Percentiles rank a stretch among this genome's conserved stretches.
phyloP scores from a whole-genome alignment of 768 basidiomycete genomes.

The Goffeauzyma gilvescens region DNA sequence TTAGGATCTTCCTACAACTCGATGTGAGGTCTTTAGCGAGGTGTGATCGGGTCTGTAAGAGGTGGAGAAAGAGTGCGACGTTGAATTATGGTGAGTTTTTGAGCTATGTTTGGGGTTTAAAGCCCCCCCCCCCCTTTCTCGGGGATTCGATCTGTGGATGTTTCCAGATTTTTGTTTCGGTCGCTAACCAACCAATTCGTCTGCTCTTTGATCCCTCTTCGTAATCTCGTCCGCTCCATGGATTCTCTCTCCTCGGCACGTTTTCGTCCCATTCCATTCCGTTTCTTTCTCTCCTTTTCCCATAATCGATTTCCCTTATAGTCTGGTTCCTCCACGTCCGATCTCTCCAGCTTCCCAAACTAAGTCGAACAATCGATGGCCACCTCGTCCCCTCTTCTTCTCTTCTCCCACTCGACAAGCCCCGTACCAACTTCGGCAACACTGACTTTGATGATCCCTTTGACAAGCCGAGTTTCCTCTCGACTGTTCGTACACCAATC shows the following conservation, averaged over 20 bases:
- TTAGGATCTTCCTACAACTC: conserved; percentile 52
- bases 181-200: too few relatives aligned
- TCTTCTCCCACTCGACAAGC: conserved; percentile 41
- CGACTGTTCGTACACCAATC: conserved; percentile 18
- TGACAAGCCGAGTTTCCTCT: conserved; percentile 25
- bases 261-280: background rate
- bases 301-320: conserved; percentile 27
- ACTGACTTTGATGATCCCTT: too few relatives aligned
- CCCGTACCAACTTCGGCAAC: too few relatives aligned
- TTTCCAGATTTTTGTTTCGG: too few relatives aligned
- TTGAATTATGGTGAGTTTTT: conserved; percentile 64
- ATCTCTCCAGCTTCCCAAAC: conserved; percentile 68
- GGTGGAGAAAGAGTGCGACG: conserved; percentile 76
- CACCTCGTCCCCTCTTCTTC: too few relatives aligned
- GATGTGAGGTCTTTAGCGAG: conserved; percentile 48
- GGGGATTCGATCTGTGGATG: too few relatives aligned
- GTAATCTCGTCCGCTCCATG: background rate
- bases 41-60: conserved; percentile 61
- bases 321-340: conserved; percentile 90
- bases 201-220: too few relatives aligned
- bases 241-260: background rate
- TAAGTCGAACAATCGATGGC: too few relatives aligned
- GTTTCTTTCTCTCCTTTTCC: background rate
- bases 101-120: too few relatives aligned
- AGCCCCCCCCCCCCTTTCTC: too few relatives aligned